A percentile compares a stretch with the other conserved stretches of the same genome.
Evolutionary conservation across 2,329 filamentous ascomycete species (phyloP).

Genomic region (Orbilia javanica): DNA sequence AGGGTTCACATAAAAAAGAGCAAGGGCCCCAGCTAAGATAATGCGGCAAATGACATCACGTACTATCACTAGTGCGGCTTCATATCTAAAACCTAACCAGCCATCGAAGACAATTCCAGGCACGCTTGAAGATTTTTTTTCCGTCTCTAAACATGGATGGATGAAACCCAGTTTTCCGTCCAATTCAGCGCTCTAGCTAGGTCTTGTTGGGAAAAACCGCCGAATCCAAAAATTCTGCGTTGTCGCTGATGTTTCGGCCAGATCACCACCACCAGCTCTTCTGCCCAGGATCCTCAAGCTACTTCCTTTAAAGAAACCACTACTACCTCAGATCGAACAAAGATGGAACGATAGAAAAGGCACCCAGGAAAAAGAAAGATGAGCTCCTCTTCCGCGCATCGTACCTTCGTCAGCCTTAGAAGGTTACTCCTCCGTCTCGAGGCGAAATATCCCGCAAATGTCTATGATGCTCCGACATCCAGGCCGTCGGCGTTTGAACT

Average conservation of each 20-base stretch:
- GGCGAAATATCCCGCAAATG: conserved; percentile 48
- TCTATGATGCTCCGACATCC: conserved; percentile 22
- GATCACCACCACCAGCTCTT: conserved; percentile 52
- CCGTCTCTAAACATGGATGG: conserved; percentile 16
- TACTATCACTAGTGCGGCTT: background rate
- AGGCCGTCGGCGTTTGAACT: conserved; percentile 57
- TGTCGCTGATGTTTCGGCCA: conserved; percentile 51
- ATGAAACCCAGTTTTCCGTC: background rate
- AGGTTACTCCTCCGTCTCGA: conserved; percentile 54
- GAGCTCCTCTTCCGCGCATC: conserved; percentile 52
- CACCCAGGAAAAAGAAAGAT: conserved; percentile 21
- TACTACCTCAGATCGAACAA: conserved; percentile 2
- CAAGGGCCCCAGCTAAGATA: conserved; percentile 3
- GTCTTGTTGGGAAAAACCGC: background rate
- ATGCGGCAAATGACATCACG: conserved; percentile 42
- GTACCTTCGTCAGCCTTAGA: conserved; percentile 40
- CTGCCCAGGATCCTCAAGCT: conserved; percentile 34
- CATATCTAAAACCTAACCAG: conserved; percentile 10
- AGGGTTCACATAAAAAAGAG: background rate
- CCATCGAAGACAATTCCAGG: conserved; percentile 23
- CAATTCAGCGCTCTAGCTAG: no score
- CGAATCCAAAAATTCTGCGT: conserved; percentile 22
- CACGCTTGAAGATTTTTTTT: conserved; percentile 15
- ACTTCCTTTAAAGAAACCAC: background rate
- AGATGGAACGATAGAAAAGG: conserved; percentile 18